Evolutionary conservation across 2,329 filamentous ascomycete genomes (phyloP).

Genomic region (Alternaria incomplexa): DNA sequence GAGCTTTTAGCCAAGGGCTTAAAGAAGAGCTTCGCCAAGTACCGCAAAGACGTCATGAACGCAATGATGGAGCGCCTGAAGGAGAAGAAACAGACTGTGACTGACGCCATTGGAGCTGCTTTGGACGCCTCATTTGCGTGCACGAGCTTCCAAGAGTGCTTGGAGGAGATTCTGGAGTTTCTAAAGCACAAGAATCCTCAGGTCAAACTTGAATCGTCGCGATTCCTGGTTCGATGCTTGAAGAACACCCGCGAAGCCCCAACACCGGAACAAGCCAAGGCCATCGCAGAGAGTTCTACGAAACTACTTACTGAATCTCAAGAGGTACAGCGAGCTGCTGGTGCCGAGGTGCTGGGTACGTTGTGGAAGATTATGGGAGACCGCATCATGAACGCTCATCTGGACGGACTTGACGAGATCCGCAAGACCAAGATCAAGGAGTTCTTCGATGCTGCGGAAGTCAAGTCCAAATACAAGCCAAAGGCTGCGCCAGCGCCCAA

Average conservation of each 20-base stretch:
- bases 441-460: constrained; percentile 80
- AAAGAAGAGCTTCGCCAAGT: constrained; percentile 77
- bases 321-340: constrained; percentile 83
- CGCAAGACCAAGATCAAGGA: constrained; percentile 96
- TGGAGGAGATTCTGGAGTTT: constrained; percentile 89
- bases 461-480: constrained; percentile 90
- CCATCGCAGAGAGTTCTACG: constrained; percentile 85
- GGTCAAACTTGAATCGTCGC: constrained; percentile 93
- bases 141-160: constrained; percentile 78
- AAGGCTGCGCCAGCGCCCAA: constrained; percentile 71
- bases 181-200: constrained; percentile 95
- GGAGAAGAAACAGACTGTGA: constrained; percentile 90
- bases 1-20: constrained; percentile 88
- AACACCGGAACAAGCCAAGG: constrained; percentile 79
- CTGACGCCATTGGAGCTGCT: constrained; percentile 85
- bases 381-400: constrained; percentile 88
- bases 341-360: constrained; percentile 89
- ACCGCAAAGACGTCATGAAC: constrained; percentile 79
- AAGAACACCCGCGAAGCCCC: constrained; percentile 84
- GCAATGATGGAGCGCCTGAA: constrained; percentile 96
- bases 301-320: constrained; percentile 90
- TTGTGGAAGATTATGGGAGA: constrained; percentile 99
- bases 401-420: constrained; percentile 93
- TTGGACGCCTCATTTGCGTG: constrained; percentile 73
- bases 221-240: constrained; percentile 88